Percentiles rank a stretch among this genome's conserved stretches.
These are phyloP conservation scores for Quercus phellos DNA, from an alignment of 331 rosid species.

Conservation along the genomic window DNA sequence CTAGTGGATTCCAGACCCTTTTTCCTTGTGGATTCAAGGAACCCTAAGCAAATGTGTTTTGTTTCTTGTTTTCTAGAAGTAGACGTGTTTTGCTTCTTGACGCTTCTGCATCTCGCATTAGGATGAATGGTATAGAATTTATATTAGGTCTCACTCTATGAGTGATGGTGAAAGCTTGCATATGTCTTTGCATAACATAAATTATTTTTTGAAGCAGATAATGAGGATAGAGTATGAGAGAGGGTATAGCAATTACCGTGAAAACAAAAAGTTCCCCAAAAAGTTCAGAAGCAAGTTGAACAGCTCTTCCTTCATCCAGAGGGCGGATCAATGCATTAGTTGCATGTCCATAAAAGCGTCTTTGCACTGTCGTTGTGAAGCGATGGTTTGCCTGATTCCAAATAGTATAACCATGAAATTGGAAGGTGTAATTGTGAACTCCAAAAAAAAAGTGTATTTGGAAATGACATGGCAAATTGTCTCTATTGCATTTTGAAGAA, in stretches of 20 bases:
- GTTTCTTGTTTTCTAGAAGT: too few relatives aligned
- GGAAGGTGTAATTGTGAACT: too few relatives aligned
- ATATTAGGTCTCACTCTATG: too few relatives aligned
- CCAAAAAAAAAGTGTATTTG: too few relatives aligned
- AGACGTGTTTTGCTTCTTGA: too few relatives aligned
- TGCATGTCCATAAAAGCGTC: slow-evolving; percentile 76
- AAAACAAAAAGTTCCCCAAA: slow-evolving; percentile 83
- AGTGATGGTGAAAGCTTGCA: neutral
- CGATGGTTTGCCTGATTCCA: slow-evolving; percentile 62
- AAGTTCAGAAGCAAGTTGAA: slow-evolving; percentile 81
- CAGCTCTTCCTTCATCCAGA: slow-evolving; percentile 81
- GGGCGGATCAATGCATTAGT: slow-evolving; percentile 84
- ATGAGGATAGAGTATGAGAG: neutral
- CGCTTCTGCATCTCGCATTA: too few relatives aligned
- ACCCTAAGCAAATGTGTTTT: too few relatives aligned
- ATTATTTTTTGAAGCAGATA: neutral
- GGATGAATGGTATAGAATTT: too few relatives aligned
- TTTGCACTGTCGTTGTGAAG: slow-evolving; percentile 67
- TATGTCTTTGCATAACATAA: neutral
- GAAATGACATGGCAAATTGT: too few relatives aligned
- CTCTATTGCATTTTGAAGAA: too few relatives aligned
- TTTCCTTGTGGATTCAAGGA: too few relatives aligned
- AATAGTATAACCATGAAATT: slow-evolving; percentile 8
- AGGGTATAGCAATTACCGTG: slow-evolving; percentile 38
- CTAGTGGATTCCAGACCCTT: too few relatives aligned